Conservation (phyloP, 768 basidiomycete species). For the Rhodotorula diobovata region DNA sequence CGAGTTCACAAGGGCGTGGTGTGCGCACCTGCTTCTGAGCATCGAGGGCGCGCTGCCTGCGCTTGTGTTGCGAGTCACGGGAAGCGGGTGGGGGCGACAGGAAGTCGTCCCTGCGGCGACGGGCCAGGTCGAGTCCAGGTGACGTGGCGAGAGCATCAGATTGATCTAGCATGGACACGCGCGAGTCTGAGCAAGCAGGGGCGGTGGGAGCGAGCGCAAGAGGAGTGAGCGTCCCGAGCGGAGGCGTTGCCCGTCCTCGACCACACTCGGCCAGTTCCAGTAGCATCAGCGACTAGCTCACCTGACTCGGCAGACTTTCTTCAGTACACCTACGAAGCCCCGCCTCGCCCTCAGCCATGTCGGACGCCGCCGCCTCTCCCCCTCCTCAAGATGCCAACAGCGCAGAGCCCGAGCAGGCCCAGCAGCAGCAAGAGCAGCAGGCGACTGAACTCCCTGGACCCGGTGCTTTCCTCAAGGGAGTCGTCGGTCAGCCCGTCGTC, state of each 20-base stretch:
- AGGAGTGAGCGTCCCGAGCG: too few relatives aligned
- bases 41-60: constrained; percentile 14
- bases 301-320: too few relatives aligned
- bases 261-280: too few relatives aligned
- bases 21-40: constrained; percentile 21
- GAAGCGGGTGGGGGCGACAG: not conserved
- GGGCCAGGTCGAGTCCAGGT: not conserved
- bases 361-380: constrained; percentile 10
- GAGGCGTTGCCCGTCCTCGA: too few relatives aligned
- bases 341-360: constrained; percentile 2
- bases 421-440: too few relatives aligned
- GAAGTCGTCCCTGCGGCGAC: constrained; percentile 11
- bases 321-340: too few relatives aligned
- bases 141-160: too few relatives aligned
- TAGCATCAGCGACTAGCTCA: too few relatives aligned
- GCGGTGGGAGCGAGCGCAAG: too few relatives aligned
- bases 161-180: too few relatives aligned
- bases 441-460: constrained; percentile 36
- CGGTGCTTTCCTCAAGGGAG: constrained; percentile 53
- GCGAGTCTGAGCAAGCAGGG: too few relatives aligned
- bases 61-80: not conserved
- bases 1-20: rapidly evolving
- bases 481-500: constrained; percentile 92
- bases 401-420: constrained; percentile 9
- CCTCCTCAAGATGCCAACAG: not conserved